A percentile compares a stretch with the other conserved stretches of the same genome.
Evolutionary conservation across 257 asterid species (phyloP).

Genomic region (Verbascum thapsus): DNA sequence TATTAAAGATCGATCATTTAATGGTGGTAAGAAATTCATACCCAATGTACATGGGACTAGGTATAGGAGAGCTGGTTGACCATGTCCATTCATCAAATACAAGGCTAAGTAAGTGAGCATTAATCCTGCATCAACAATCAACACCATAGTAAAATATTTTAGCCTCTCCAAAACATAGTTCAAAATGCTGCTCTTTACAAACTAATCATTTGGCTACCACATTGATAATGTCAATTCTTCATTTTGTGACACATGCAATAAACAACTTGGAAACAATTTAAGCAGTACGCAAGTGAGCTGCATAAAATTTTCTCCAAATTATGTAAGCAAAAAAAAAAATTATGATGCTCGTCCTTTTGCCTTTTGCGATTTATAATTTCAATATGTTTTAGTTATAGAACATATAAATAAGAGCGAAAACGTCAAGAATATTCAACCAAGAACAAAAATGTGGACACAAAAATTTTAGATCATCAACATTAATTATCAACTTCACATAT

Average conservation of each 20-base stretch:
- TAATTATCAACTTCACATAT: slow-evolving; percentile 13
- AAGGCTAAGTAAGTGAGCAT: slow-evolving; percentile 69
- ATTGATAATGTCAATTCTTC: neutral
- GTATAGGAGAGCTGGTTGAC: slow-evolving; percentile 95
- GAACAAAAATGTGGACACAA: neutral
- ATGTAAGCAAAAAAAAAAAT: neutral
- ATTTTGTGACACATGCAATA: neutral
- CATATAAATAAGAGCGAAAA: neutral
- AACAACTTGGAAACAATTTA: too few relatives aligned
- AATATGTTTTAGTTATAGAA: neutral
- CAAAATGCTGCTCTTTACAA: neutral
- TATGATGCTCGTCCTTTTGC: neutral
- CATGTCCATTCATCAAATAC: slow-evolving; percentile 92
- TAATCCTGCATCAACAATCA: slow-evolving; percentile 93
- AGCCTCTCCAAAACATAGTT: neutral
- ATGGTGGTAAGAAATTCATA: slow-evolving; percentile 36
- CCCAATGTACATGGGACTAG: slow-evolving; percentile 95
- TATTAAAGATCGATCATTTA: neutral
- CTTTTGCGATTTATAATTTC: neutral
- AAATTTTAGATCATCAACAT: neutral
- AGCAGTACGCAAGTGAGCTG: too few relatives aligned
- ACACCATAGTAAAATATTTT: slow-evolving; percentile 5
- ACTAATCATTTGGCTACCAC: neutral
- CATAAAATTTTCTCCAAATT: neutral
- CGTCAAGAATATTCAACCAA: neutral